Percentiles rank a stretch among this genome's conserved stretches.
Evolutionary conservation across 1,139 yeast species (phyloP).

Genomic region (Wickerhamiella infanticola): DNA sequence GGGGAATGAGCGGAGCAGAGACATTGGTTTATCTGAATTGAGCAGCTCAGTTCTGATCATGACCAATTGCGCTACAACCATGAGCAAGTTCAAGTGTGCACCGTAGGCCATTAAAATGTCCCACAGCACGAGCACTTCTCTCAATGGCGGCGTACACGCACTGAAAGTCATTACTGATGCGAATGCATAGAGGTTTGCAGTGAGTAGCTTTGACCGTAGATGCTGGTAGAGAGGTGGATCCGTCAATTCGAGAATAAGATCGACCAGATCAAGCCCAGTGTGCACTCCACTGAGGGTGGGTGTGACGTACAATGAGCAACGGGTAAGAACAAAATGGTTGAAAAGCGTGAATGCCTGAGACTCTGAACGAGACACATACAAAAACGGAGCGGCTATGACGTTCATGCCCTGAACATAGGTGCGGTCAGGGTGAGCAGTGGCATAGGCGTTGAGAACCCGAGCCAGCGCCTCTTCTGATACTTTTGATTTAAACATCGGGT

Average conservation of each 20-base stretch:
- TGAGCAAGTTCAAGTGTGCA: constrained; percentile 69
- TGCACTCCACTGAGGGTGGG: constrained; percentile 75
- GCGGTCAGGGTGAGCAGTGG: constrained; percentile 20
- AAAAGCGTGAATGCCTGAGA: constrained; percentile 73
- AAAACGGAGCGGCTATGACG: constrained; percentile 71
- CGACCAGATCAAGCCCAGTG: constrained; percentile 52
- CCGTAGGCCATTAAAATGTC: constrained; percentile 88
- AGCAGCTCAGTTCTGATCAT: constrained; percentile 49
- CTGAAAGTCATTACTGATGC: constrained; percentile 74
- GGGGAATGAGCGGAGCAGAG: constrained; percentile 59
- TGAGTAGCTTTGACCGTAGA: constrained; percentile 45
- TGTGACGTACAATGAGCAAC: constrained; percentile 64
- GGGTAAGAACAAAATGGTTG: constrained; percentile 39
- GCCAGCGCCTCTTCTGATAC: constrained; percentile 58
- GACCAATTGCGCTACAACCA: constrained; percentile 72
- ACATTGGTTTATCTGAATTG: constrained; percentile 53
- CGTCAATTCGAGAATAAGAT: constrained; percentile 49
- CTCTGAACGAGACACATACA: constrained; percentile 63
- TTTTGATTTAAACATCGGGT: constrained; percentile 43
- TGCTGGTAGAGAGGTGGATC: constrained; percentile 56
- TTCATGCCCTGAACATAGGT: constrained; percentile 83
- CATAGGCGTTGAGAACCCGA: constrained; percentile 59
- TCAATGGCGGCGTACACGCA: constrained; percentile 79
- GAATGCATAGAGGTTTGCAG: constrained; percentile 78
- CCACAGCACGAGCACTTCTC: constrained; percentile 68